Evolutionary conservation across 2,329 filamentous ascomycete genomes (phyloP), one percentile per base, ranked within the genome.

Genomic region (Dactylellina sp.): DNA sequence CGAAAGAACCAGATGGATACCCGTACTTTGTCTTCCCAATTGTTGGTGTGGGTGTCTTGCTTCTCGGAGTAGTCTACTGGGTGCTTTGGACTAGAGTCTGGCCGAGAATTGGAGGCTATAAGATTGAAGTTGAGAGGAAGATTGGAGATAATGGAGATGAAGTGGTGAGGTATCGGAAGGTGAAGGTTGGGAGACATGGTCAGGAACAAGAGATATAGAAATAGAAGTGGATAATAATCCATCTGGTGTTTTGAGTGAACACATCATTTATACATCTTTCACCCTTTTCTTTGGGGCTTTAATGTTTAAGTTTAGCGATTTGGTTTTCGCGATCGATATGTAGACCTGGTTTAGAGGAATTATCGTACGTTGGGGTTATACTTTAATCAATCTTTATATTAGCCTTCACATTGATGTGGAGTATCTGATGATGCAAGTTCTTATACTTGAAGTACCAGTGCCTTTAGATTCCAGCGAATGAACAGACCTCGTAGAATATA

Each of bases 11-110:
- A 81, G 82, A 83, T 56, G 82, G 82, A 0, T 87, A 87, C 42
- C 84, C 85, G 1, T 87, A 87, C 80, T 88, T 85, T 66, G 80
- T 86, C 0, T 86, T 86, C 76, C 85, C 86, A 0, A 82, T 86
- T 0, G 85, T 87, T 0, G 85, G 85, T 0, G 82, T 86, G 0
- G 82, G 82, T 0, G 84, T 87, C 5, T 77, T 87, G 24, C 55
- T 85, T 0, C 78, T 86, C 0, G 86, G 86, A 1, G 83, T 71
- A 0, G 56, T 84, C 1, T 88, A 87, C 78, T 88, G 86, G 85
- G 61, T 79, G 0, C 77, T 84, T 16, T 87, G 85, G 85, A 84
- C 83, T 0, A 84, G 82, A 79, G 74, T 86, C 1, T 81, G 84
- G 71, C 86, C 85, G 0, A 80, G 80, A 1, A 78, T 86, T 28